A percentile compares a stretch with the other conserved stretches of the same genome.
Conservation (phyloP, 352 stramenopile species). For the Pythium plurisporium region DNA sequence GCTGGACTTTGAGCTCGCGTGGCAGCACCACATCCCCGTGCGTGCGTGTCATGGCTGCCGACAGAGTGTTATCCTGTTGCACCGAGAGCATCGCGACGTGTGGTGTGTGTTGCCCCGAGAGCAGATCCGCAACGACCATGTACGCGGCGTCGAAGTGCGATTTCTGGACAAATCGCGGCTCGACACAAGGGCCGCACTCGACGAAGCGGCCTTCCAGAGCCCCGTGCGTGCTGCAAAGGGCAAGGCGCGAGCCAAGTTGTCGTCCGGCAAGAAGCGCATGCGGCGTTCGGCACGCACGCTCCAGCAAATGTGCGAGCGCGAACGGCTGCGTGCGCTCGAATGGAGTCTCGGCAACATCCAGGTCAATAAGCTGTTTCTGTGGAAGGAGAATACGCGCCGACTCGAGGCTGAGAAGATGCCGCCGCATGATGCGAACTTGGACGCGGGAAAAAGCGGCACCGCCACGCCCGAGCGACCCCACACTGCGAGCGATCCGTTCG, state of each 20-base stretch:
- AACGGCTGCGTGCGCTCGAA: constrained; percentile 48
- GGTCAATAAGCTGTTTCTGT: constrained; percentile 44
- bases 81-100: constrained; percentile 37
- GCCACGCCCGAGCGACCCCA: neutral
- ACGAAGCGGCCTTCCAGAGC: constrained; percentile 8
- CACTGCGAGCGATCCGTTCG: constrained; percentile 4
- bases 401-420: constrained; percentile 33
- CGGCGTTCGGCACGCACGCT: constrained; percentile 16
- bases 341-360: constrained; percentile 65
- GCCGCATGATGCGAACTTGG: neutral
- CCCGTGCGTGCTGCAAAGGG: constrained; percentile 5
- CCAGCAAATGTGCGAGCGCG: constrained; percentile 25
- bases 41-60: constrained; percentile 50
- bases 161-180: constrained; percentile 6
- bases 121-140: constrained; percentile 8
- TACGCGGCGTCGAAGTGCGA: constrained; percentile 29
- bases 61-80: constrained; percentile 41
- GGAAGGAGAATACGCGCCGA: constrained; percentile 53
- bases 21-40: constrained; percentile 39
- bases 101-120: constrained; percentile 48
- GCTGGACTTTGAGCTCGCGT: constrained; percentile 46
- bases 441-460: neutral
- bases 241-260: neutral
- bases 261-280: constrained; percentile 8
- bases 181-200: neutral